Percentiles rank a stretch among this genome's conserved stretches.
These are phyloP conservation scores for Penicillium alfredii DNA, from an alignment of 495 filamentous ascomycete species.

Conservation along the genomic window DNA sequence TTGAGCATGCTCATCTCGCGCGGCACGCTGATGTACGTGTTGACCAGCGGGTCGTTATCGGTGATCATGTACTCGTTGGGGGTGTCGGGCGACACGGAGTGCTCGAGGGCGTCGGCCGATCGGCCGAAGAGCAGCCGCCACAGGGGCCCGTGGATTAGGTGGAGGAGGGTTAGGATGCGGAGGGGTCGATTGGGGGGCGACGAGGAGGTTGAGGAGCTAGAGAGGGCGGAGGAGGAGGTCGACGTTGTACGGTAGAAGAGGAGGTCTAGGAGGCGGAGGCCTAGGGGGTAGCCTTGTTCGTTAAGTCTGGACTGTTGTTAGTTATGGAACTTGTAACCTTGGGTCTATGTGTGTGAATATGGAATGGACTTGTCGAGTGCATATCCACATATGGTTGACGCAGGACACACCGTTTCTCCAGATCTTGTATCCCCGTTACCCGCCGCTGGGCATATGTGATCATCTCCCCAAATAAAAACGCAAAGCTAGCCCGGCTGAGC, in stretches of 20 bases:
- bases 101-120: slow-evolving; percentile 86
- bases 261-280: slow-evolving; percentile 89
- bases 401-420: slow-evolving; percentile 95
- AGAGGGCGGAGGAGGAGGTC: slow-evolving; percentile 75
- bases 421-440: slow-evolving; percentile 85
- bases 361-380: too few relatives aligned
- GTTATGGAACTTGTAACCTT: too few relatives aligned
- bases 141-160: slow-evolving; percentile 85
- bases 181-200: slow-evolving; percentile 68
- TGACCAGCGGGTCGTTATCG: slow-evolving; percentile 94
- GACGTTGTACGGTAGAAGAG: slow-evolving; percentile 61
- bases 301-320: slow-evolving; percentile 60
- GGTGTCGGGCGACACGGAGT: slow-evolving; percentile 69
- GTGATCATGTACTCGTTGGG: slow-evolving; percentile 97
- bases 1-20: slow-evolving; percentile 94
- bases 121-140: slow-evolving; percentile 91
- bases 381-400: too few relatives aligned
- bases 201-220: slow-evolving; percentile 64
- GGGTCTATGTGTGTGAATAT: too few relatives aligned
- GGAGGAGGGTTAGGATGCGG: slow-evolving; percentile 83
- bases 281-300: slow-evolving; percentile 89
- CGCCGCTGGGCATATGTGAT: slow-evolving; percentile 87
- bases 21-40: slow-evolving; percentile 85
- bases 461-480: slow-evolving; percentile 95
- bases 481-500: slow-evolving; percentile 86